These are phyloP conservation scores for Podospora conica DNA, from an alignment of 495 filamentous ascomycete species.

Conservation along the genomic window DNA sequence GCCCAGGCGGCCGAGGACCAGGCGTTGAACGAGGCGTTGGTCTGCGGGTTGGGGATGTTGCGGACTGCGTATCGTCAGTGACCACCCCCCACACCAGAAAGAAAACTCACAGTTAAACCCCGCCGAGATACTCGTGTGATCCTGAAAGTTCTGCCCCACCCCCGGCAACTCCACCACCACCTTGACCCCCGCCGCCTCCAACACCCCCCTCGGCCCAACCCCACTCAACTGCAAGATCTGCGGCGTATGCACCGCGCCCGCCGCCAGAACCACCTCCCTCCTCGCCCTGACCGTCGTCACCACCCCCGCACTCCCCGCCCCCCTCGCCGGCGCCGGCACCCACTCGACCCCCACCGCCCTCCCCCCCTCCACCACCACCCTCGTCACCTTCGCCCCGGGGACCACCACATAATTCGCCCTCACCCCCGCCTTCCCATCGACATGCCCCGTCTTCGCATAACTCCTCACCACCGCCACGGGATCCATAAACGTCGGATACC, in stretches of 20 bases:
- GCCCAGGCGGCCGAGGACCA: conserved; percentile 33
- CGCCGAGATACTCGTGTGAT: conserved; percentile 40
- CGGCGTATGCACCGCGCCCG: conserved; percentile 52
- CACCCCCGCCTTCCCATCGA: conserved; percentile 28
- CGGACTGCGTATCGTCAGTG: conserved; percentile 16
- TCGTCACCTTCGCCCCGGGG: conserved; percentile 34
- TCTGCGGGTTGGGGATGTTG: conserved; percentile 33
- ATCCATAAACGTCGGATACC: conserved; percentile 43
- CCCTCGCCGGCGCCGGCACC: not conserved
- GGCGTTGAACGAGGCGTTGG: conserved; percentile 32
- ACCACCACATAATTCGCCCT: conserved; percentile 36
- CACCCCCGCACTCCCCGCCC: conserved; percentile 14
- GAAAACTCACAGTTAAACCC: conserved; percentile 26
- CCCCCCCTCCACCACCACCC: conserved; percentile 31
- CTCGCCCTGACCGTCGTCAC: conserved; percentile 35
- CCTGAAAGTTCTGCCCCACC: conserved; percentile 55
- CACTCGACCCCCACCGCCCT: conserved; percentile 34
- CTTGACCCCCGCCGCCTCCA: conserved; percentile 37
- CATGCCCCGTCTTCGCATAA: conserved; percentile 39
- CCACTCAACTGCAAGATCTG: conserved; percentile 52
- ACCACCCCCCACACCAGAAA: not conserved
- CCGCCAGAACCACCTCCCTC: conserved; percentile 55
- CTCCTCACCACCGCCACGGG: conserved; percentile 32
- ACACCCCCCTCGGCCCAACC: conserved; percentile 42
- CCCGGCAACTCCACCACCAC: conserved; percentile 45